Percentiles rank a stretch among this genome's conserved stretches.
phyloP scores from a whole-genome alignment of 345 rosid species.

The Eucalyptus marginata region DNA sequence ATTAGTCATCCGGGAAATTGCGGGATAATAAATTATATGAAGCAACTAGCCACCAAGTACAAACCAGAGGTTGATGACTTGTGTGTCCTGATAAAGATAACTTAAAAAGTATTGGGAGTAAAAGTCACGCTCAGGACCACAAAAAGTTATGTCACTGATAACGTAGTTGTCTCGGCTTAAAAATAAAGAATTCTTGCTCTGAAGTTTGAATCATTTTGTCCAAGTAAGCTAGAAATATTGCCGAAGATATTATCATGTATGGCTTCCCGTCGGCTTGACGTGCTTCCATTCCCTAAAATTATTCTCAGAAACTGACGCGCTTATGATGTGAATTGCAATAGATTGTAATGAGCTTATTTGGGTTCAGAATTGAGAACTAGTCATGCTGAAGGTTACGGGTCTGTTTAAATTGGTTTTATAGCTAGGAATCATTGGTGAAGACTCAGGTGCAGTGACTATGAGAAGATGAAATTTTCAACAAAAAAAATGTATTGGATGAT shows the following conservation, averaged over 20 bases:
- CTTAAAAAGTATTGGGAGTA: not conserved
- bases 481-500: not conserved
- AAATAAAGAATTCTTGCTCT: too few relatives aligned
- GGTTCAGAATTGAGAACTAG: not conserved
- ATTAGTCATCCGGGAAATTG: too few relatives aligned
- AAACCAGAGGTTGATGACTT: not conserved
- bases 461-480: not conserved
- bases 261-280: not conserved
- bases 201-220: not conserved
- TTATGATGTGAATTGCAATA: rapidly evolving
- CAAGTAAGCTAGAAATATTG: rapidly evolving
- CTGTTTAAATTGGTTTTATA: not conserved
- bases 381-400: not conserved
- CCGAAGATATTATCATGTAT: not conserved
- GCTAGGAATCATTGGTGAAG: not conserved
- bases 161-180: not conserved
- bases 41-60: not conserved
- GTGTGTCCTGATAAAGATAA: not conserved
- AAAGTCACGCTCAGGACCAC: too few relatives aligned
- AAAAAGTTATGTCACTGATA: not conserved
- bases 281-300: not conserved
- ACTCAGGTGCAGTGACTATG: not conserved
- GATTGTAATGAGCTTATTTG: not conserved
- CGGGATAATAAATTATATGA: not conserved
- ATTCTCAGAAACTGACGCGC: rapidly evolving